Percentiles rank a stretch among this genome's conserved stretches.
These are phyloP conservation scores for Grosmannia clavigera DNA, from an alignment of 2,329 filamentous ascomycete species.

Conservation along the genomic window DNA sequence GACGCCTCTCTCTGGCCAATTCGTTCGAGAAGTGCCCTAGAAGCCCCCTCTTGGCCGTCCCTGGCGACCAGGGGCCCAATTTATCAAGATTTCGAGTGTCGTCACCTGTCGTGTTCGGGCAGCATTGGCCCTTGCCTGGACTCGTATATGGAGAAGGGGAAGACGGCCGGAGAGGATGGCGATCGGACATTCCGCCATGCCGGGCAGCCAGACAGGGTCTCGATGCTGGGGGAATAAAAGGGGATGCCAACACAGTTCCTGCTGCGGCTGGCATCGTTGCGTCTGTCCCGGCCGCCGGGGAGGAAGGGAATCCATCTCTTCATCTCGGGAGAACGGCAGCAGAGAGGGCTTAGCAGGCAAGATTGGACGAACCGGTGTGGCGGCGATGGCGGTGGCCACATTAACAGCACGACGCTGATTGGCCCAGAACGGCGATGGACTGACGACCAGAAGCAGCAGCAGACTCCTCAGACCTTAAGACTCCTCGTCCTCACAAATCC, in stretches of 20 bases:
- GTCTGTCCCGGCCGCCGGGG: background rate
- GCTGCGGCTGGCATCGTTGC: too few species aligned
- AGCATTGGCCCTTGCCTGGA: background rate
- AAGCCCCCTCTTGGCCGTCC: background rate
- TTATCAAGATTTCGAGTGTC: background rate
- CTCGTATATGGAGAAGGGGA: too few species aligned
- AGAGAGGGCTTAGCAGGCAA: background rate
- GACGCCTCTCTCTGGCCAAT: background rate
- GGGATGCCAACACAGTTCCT: too few species aligned
- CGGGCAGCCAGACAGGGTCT: background rate
- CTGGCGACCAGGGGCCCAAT: background rate
- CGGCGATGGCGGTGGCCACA: background rate
- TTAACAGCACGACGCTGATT: background rate
- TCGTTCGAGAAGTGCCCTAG: background rate
- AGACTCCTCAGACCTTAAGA: background rate
- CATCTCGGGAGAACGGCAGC: background rate
- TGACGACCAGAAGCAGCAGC: background rate
- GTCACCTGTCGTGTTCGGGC: background rate
- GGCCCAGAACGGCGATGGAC: background rate
- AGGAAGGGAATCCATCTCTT: background rate
- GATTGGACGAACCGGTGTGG: background rate
- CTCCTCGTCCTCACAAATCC: background rate
- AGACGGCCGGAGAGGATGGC: too few species aligned
- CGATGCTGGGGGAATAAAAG: background rate
- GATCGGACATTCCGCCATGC: too few species aligned